Percentiles rank a stretch among this genome's conserved stretches.
Conservation (phyloP, 805 yeast species). For the Blastobotrys peoriensis region DNA sequence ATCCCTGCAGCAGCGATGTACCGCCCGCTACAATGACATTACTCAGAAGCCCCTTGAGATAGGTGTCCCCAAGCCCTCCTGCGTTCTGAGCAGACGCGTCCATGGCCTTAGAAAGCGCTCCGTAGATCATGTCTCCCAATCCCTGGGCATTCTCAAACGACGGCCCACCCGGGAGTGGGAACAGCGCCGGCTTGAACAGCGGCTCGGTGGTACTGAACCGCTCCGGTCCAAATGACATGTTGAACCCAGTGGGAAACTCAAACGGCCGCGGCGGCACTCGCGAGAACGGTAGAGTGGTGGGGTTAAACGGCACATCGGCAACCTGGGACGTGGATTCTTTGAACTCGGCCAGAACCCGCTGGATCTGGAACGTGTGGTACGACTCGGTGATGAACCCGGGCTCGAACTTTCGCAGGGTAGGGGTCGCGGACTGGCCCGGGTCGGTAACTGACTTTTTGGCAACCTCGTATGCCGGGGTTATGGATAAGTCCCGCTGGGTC, state of each 20-base stretch:
- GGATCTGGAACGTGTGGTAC: conserved; percentile 33
- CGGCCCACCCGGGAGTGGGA: conserved; percentile 39
- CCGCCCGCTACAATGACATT: conserved; percentile 60
- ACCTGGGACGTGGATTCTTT: conserved; percentile 38
- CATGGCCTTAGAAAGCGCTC: conserved; percentile 35
- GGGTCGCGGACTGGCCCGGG: conserved; percentile 31
- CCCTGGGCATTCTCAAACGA: conserved; percentile 44
- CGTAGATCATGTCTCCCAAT: conserved; percentile 40
- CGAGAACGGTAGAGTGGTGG: conserved; percentile 25
- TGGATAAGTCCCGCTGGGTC: conserved; percentile 27
- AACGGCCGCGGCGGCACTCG: conserved; percentile 37
- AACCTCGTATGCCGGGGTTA: conserved; percentile 33
- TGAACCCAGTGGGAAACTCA: conserved; percentile 55
- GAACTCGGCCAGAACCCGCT: conserved; percentile 43
- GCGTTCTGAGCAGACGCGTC: not conserved
- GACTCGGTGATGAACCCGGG: conserved; percentile 31
- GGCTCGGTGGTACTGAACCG: conserved; percentile 57
- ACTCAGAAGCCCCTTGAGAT: conserved; percentile 28
- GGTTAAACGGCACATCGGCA: conserved; percentile 34
- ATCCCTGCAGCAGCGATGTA: conserved; percentile 47
- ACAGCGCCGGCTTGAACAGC: conserved; percentile 57
- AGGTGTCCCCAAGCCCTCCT: conserved; percentile 1
- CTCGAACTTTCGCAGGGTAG: conserved; percentile 24
- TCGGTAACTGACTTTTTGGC: conserved; percentile 32
- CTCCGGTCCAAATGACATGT: conserved; percentile 45